Evolutionary conservation across 1,284 basidiomycete genomes (phyloP).

Genomic region (Puccinia horiana): DNA sequence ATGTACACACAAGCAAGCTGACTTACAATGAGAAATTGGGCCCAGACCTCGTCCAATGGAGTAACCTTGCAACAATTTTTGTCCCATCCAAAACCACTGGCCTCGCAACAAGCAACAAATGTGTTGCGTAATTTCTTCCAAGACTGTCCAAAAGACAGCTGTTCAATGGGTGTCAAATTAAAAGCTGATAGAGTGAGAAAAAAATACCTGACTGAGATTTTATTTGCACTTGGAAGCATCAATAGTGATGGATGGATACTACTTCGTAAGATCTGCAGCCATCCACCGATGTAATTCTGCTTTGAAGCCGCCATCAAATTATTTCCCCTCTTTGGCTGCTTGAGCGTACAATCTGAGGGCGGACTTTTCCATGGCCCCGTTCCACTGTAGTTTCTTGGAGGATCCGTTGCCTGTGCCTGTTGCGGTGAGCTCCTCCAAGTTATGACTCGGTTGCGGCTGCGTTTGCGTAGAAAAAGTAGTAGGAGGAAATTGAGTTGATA

Average conservation of each 20-base stretch:
- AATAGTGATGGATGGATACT: background rate
- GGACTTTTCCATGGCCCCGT: background rate
- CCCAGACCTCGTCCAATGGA: background rate
- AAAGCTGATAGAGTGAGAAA: background rate
- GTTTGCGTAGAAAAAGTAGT: no score
- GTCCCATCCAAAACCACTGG: conserved; percentile 15
- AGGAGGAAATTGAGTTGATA: no score
- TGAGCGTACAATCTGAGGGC: background rate
- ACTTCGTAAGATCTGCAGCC: background rate
- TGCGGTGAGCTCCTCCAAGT: no score
- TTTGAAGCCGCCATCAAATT: conserved; percentile 2
- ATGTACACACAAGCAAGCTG: background rate
- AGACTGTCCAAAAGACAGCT: background rate
- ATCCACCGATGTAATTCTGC: background rate
- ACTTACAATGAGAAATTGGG: background rate
- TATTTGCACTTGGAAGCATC: background rate
- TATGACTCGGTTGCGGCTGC: no score
- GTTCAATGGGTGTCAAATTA: background rate
- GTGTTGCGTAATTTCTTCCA: background rate
- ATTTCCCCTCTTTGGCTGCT: background rate
- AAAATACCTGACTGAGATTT: background rate
- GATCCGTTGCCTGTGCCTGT: no score
- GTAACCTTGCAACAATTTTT: background rate
- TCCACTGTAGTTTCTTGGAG: conserved; percentile 1
- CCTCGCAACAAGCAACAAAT: background rate